These are phyloP conservation scores for Larix kaempferi DNA, from an alignment of 75 land plant species.

Conservation along the genomic window DNA sequence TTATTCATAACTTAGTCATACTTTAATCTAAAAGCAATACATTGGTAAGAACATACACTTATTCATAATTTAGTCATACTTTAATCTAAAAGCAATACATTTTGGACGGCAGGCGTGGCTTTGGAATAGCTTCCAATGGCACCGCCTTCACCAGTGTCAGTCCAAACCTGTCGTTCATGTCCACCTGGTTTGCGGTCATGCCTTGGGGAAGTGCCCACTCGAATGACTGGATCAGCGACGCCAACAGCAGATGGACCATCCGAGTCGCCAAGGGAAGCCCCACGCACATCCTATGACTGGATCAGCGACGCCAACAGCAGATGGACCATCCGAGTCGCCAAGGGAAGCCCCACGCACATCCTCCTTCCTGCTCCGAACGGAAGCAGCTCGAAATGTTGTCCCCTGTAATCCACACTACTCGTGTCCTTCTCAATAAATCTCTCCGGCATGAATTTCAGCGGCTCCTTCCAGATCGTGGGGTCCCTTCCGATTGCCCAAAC, in stretches of 20 bases:
- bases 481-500: constrained; percentile 22
- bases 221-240: constrained; percentile 12
- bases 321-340: constrained; percentile 9
- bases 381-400: constrained; percentile 23
- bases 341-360: constrained; percentile 16
- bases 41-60: too few species aligned
- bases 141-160: constrained; percentile 9
- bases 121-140: constrained; percentile 17
- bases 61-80: too few species aligned
- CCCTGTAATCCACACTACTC: constrained; percentile 18
- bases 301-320: constrained; percentile 8
- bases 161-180: constrained; percentile 23
- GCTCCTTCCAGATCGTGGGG: constrained; percentile 9
- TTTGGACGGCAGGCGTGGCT: constrained; percentile 7
- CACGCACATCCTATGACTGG: constrained; percentile 24
- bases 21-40: background rate
- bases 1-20: too few species aligned
- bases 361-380: constrained; percentile 34
- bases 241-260: too few species aligned
- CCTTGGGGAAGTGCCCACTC: constrained; percentile 22
- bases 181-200: constrained; percentile 7
- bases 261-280: too few species aligned
- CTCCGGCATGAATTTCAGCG: constrained; percentile 18
- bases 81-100: background rate
- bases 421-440: constrained; percentile 12